Percentiles rank a stretch among this genome's conserved stretches.
Conservation (phyloP, 1,139 yeast species). For the Yamadazyma spencermartinsiae region DNA sequence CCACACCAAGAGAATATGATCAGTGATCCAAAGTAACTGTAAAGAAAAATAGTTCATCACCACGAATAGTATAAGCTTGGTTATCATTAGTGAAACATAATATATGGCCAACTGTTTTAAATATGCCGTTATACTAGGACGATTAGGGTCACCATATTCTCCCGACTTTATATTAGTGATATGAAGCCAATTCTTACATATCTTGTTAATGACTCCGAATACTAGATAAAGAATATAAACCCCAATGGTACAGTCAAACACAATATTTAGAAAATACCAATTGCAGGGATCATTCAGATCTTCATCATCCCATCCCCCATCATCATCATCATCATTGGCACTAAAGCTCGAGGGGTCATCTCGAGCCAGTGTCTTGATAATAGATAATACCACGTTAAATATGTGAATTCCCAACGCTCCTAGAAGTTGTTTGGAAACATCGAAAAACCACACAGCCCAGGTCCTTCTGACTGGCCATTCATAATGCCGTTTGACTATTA, state of each 20-base stretch:
- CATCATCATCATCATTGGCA: slow-evolving; percentile 7
- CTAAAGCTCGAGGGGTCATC: slow-evolving; percentile 20
- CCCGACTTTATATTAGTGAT: slow-evolving; percentile 72
- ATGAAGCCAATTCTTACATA: slow-evolving; percentile 32
- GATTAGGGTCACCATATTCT: slow-evolving; percentile 65
- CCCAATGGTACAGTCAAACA: slow-evolving; percentile 94
- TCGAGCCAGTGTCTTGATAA: slow-evolving; percentile 46
- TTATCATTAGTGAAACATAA: slow-evolving; percentile 59
- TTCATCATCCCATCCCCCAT: slow-evolving; percentile 15
- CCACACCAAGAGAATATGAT: slow-evolving; percentile 63
- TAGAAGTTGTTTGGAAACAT: slow-evolving; percentile 83
- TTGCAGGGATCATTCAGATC: slow-evolving; percentile 63
- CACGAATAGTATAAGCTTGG: slow-evolving; percentile 54
- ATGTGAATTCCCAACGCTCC: slow-evolving; percentile 87
- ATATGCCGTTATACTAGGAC: slow-evolving; percentile 67
- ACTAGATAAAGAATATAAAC: slow-evolving; percentile 74
- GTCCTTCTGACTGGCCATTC: slow-evolving; percentile 82
- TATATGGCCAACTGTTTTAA: slow-evolving; percentile 74
- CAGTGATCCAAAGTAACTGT: slow-evolving; percentile 46
- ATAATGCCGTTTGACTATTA: slow-evolving; percentile 71
- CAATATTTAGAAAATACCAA: slow-evolving; percentile 87
- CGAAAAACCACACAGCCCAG: slow-evolving; percentile 86
- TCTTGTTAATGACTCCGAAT: slow-evolving; percentile 45
- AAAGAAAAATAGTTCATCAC: slow-evolving; percentile 41
- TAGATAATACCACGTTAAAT: slow-evolving; percentile 72